A percentile compares a stretch with the other conserved stretches of the same genome.
Evolutionary conservation across 257 asterid genomes (phyloP).

Genomic region (Solanum peruvianum): DNA sequence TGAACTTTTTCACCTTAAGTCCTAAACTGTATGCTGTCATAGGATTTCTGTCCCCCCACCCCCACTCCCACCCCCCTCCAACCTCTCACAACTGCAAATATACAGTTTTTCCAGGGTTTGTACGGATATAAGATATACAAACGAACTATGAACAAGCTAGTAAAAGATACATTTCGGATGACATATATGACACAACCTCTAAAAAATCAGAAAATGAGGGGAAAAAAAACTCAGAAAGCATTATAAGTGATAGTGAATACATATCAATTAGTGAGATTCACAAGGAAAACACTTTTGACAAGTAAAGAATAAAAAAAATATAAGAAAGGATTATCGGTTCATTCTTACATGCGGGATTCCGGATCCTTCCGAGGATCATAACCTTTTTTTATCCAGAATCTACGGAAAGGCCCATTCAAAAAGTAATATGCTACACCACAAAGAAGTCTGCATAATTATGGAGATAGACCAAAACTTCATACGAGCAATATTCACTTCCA

Average conservation of each 20-base stretch:
- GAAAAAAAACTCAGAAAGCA: not conserved
- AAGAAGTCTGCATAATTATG: constrained; percentile 54
- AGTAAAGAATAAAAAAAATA: not conserved
- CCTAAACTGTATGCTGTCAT: not conserved
- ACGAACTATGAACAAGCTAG: not conserved
- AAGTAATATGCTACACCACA: constrained; percentile 80
- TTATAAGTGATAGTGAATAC: not conserved
- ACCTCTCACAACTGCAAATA: not conserved
- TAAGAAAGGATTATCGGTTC: not conserved
- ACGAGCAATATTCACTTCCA: not conserved
- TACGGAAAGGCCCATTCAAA: constrained; percentile 78
- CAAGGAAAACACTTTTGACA: not conserved
- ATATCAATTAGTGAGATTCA: not conserved
- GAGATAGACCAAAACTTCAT: not conserved
- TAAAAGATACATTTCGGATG: not conserved
- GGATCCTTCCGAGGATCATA: constrained; percentile 97
- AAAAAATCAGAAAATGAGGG: not conserved
- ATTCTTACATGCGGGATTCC: constrained; percentile 79
- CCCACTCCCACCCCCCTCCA: not conserved
- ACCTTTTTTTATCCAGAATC: constrained; percentile 91
- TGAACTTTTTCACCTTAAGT: not conserved
- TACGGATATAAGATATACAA: not conserved
- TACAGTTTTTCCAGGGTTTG: not conserved
- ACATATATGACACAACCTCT: not conserved
- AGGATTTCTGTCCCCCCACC: not conserved